A percentile compares a stretch with the other conserved stretches of the same genome.
Evolutionary conservation across 2,329 filamentous ascomycete genomes (phyloP).

Genomic region (Aspergillus cejpii): DNA sequence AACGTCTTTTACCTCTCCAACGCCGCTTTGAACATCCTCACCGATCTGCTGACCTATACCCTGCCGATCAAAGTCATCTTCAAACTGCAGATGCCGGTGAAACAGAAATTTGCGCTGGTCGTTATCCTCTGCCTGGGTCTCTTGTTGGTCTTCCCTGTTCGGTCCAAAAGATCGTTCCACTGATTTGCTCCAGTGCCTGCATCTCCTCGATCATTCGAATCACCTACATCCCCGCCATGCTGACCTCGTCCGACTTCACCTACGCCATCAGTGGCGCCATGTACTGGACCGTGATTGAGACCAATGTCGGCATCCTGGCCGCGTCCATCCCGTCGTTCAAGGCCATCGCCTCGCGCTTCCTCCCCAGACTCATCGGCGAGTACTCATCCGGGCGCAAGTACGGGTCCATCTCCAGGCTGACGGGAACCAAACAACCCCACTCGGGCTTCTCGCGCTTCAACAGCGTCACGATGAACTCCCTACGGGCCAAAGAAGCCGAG

Average conservation of each 20-base stretch:
- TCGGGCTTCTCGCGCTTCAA: conserved; percentile 27
- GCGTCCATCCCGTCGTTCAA: conserved; percentile 41
- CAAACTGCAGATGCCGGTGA: conserved; percentile 42
- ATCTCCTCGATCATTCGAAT: conserved; percentile 45
- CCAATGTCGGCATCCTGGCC: conserved; percentile 40
- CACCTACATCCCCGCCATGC: conserved; percentile 42
- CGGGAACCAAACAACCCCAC: conserved; percentile 14
- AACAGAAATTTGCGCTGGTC: conserved; percentile 44
- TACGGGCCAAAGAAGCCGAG: conserved; percentile 9
- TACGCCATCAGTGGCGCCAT: conserved; percentile 39
- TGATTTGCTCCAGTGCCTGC: conserved; percentile 33
- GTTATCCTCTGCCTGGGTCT: conserved; percentile 48
- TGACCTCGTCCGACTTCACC: conserved; percentile 32
- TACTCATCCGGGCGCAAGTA: conserved; percentile 24
- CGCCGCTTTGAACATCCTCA: conserved; percentile 55
- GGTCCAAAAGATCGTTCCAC: background rate
- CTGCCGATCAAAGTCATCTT: conserved; percentile 47
- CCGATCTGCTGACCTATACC: conserved; percentile 51
- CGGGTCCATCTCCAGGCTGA: conserved; percentile 16
- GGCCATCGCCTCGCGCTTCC: conserved; percentile 36
- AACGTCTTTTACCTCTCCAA: conserved; percentile 48
- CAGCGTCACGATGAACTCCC: conserved; percentile 14
- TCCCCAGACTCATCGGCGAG: conserved; percentile 39
- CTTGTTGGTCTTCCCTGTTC: conserved; percentile 26
- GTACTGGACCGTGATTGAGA: conserved; percentile 43